Evolutionary conservation across 75 land plant genomes (phyloP), one percentile per base, ranked within the genome.

Genomic region (Isoetes taiwanensis): DNA sequence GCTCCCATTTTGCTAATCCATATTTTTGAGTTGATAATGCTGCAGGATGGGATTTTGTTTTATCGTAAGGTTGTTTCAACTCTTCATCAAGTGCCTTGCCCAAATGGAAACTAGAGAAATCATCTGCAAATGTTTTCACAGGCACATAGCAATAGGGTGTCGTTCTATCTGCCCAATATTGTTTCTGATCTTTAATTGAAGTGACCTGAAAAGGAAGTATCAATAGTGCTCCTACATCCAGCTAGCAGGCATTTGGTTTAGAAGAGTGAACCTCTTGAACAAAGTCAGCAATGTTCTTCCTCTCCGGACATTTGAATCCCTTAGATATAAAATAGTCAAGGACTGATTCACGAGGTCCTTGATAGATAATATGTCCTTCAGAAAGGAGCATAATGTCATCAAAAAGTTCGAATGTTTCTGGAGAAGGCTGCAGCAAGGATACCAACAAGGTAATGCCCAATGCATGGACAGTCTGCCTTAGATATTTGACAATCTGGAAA

Each of bases 251-350:
- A n/a, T n/a, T n/a, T n/a, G n/a, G n/a, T n/a, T n/a, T n/a, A n/a
- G n/a, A n/a, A n/a, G n/a, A n/a, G n/a, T n/a, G n/a, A n/a, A n/a
- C n/a, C n/a, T n/a, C n/a, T n/a, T n/a, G n/a, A n/a, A n/a, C n/a
- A n/a, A n/a, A 84, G 42, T 84, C 84, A 30, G 89, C 89, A 2
- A 80, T 72, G 33, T 79, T 81, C 66, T 84, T 84, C 37, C 84
- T 75, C 40, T 78, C 81, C 0, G 80, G 89, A 52, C 80, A 78
- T 38, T 43, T 66, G 35, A 80, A 80, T 3, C 89, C 81, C 79
- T 75, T 72, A 32, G 41, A 25, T 55, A 74, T 81, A 43, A 77
- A 77, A 48, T 77, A 72, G 11, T 62, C 39, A 32, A 72, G 17
- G 25, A 68, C 76, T 63, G 63, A 68, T 38, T 68, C 57, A 35